Conservation (phyloP, 208 protist species). For the Leishmania tarentolae region DNA sequence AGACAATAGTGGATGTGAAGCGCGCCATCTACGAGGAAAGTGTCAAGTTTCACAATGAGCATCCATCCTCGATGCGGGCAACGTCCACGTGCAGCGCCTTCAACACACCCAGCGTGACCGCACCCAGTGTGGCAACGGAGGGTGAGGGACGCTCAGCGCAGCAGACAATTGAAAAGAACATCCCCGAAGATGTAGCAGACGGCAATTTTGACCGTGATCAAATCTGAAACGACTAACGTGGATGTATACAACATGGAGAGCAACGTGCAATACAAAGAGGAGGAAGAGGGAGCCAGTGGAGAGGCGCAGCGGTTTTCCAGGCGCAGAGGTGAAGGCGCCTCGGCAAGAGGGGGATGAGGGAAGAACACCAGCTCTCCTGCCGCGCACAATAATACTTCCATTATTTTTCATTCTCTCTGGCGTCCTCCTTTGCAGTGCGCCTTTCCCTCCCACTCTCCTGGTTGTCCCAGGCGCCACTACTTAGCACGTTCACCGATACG, state of each 20-base stretch:
- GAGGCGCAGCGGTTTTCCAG: not conserved
- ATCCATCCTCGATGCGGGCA: conserved; percentile 33
- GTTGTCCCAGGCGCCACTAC: not conserved
- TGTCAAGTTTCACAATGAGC: conserved; percentile 67
- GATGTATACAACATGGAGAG: not conserved
- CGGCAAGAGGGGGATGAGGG: not conserved
- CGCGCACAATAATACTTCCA: not conserved
- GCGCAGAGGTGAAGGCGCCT: not conserved
- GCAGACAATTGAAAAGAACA: conserved; percentile 74
- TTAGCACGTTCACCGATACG: not conserved
- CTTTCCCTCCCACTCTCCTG: not conserved
- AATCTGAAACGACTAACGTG: not conserved
- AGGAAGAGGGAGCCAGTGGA: not conserved
- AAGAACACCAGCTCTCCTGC: not conserved
- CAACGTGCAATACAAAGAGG: not conserved
- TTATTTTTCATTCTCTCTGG: not conserved
- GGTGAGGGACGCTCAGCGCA: conserved; percentile 78
- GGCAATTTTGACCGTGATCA: conserved; percentile 48
- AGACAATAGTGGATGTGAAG: conserved; percentile 83
- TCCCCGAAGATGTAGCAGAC: conserved; percentile 36
- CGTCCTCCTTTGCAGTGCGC: not conserved
- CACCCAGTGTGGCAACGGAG: conserved; percentile 54
- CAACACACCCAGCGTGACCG: conserved; percentile 19
- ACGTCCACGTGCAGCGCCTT: conserved; percentile 28
- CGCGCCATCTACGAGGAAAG: conserved; percentile 85